Base-by-base conservation (phyloP, 768 basidiomycete genomes). In the Collybia sordida region DNA sequence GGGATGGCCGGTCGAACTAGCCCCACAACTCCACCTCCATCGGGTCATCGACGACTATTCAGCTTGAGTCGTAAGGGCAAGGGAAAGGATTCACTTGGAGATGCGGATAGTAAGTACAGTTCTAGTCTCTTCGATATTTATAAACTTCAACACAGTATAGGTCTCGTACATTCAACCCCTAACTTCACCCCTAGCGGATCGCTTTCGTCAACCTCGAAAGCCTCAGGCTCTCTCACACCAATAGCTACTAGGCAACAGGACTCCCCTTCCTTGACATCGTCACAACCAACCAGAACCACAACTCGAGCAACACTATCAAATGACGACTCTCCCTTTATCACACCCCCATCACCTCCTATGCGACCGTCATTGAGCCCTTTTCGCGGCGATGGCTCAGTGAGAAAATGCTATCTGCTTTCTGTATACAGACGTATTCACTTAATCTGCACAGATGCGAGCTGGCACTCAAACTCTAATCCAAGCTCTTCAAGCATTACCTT, bases 401-500 rank as follows among this genome's bases (percentile, higher is more conserved):
- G 84, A 70, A 46, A 18, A 36, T 53, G 15, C 50, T 46, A 47
- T 49, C 31, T 38, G 54, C 36, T 37, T 50, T 46, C 27, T 47
- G 46, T 48, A 31, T 49, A 35, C 38, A 37, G 48, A 42, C 41
- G 52, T 53, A 46, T 34, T 42, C 50, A 50, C 51, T 58, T 50
- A 45, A 50, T 55, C 9, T 31, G 14, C 14, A 31, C 61, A 93
- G 91, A 88, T 93, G 83, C 85, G 89, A 35, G 82, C 85, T 21
- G 91, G 91, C 14, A 93, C 91, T 2, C 92, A 93, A 63, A 89
- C 91, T 2, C 80, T 93, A 43, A 93, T 93, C 34, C 91, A 93
- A 69, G 91, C 89, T 3, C 74, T 93, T 12, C 91, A 93, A 59
- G 91, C 90, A 1, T 74, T 93, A 36, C 92, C 91, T 17, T 89